Percentiles rank a stretch among this genome's conserved stretches.
Evolutionary conservation across 2,329 filamentous ascomycete species (phyloP).

Genomic region (Ustilaginoidea virens): DNA sequence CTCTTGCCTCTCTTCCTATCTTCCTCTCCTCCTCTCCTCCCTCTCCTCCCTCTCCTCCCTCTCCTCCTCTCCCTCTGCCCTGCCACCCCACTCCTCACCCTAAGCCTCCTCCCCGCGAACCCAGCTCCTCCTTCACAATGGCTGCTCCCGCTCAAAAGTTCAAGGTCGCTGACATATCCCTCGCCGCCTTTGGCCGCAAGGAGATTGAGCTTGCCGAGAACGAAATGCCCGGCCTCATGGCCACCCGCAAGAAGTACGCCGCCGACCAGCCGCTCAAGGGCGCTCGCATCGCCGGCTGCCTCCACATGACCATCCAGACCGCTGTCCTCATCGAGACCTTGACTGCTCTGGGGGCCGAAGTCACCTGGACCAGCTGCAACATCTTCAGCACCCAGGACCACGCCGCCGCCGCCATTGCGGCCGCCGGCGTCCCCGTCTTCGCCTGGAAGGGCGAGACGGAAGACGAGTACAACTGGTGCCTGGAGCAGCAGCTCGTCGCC

Average conservation of each 20-base stretch:
- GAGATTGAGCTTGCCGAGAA: constrained; percentile 97
- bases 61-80: constrained; percentile 7
- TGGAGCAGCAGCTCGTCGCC: constrained; percentile 91
- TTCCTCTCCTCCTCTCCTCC: constrained; percentile 1
- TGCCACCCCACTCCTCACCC: constrained; percentile 5
- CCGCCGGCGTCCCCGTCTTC: constrained; percentile 74
- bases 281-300: constrained; percentile 90
- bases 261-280: constrained; percentile 85
- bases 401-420: constrained; percentile 93
- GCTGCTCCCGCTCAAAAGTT: constrained; percentile 78
- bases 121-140: constrained; percentile 27
- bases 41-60: constrained; percentile 5
- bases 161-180: constrained; percentile 97
- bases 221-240: constrained; percentile 96
- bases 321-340: constrained; percentile 98
- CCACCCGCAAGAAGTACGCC: constrained; percentile 83
- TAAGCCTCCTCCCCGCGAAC: constrained; percentile 5
- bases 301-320: constrained; percentile 99
- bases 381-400: constrained; percentile 99
- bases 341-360: constrained; percentile 84
- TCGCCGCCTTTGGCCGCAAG: constrained; percentile 96
- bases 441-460: constrained; percentile 84
- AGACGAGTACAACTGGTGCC: constrained; percentile 99
- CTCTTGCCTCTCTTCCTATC: constrained; percentile 8
- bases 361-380: constrained; percentile 99